Conservation (phyloP, 495 filamentous ascomycete species). For the Penicillium tannophilum region DNA sequence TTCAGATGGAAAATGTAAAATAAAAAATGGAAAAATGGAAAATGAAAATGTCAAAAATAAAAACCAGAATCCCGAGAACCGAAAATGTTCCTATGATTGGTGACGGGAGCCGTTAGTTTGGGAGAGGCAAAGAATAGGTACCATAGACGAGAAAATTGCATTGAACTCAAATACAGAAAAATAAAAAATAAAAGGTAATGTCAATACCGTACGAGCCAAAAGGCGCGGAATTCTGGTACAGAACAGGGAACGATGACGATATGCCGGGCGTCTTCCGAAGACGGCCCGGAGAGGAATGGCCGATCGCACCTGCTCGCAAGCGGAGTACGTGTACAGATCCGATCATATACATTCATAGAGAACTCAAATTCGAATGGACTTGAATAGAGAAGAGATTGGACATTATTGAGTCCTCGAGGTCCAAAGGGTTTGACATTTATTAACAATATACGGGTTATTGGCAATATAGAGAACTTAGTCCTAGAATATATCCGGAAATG, state of each 20-base stretch:
- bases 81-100: conserved; percentile 6
- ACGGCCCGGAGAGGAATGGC: conserved; percentile 13
- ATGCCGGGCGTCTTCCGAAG: conserved; percentile 38
- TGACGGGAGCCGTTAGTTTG: conserved; percentile 27
- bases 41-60: conserved; percentile 30
- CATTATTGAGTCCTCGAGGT: neutral
- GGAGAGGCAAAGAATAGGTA: conserved; percentile 22
- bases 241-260: conserved; percentile 17
- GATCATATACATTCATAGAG: neutral
- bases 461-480: neutral
- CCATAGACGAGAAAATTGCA: neutral
- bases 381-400: neutral
- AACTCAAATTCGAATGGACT: too few species aligned
- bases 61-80: conserved; percentile 19
- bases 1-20: conserved; percentile 30
- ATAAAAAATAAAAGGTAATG: neutral
- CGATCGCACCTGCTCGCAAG: conserved; percentile 5
- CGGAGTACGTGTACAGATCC: conserved; percentile 9
- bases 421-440: too few species aligned
- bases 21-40: conserved; percentile 25
- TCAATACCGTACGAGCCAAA: neutral
- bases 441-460: too few species aligned
- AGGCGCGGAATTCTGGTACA: neutral
- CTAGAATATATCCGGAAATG: neutral
- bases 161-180: neutral